Conservation (phyloP, 345 rosid genomes). For the Punica granatum region DNA sequence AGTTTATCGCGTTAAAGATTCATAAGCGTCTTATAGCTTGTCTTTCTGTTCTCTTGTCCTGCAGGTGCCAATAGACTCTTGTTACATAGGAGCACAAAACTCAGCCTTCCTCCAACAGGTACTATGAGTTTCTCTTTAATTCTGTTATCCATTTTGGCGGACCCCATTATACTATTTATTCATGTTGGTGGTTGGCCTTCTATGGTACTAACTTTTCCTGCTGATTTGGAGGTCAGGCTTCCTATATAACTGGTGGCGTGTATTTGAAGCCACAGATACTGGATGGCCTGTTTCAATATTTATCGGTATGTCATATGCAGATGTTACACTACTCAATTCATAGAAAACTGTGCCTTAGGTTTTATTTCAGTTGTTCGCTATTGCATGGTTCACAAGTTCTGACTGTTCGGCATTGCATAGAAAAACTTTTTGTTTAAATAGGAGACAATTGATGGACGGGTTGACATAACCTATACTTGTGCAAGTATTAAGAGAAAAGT, state of each 20-base stretch:
- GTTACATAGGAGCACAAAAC: constrained; percentile 73
- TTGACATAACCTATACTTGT: neutral
- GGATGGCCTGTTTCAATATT: constrained; percentile 84
- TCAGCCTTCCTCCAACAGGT: constrained; percentile 98
- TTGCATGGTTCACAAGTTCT: neutral
- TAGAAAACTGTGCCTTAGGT: neutral
- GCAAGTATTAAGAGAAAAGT: neutral
- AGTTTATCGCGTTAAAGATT: neutral
- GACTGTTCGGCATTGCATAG: neutral
- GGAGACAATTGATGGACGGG: neutral
- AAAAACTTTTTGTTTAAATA: neutral
- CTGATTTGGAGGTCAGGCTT: constrained; percentile 50
- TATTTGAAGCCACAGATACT: constrained; percentile 81
- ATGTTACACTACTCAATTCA: neutral
- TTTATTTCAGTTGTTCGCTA: neutral
- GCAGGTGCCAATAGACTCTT: constrained; percentile 91
- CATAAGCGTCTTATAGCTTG: neutral
- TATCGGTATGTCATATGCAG: constrained; percentile 39
- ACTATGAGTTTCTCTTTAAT: neutral
- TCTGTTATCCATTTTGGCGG: neutral
- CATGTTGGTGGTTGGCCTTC: constrained; percentile 13
- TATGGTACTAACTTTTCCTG: neutral
- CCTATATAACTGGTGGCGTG: constrained; percentile 84
- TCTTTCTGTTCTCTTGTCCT: constrained; percentile 11
- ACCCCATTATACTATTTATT: constrained; percentile 8